Evolutionary conservation across 352 stramenopile genomes (phyloP).

Genomic region (Phytopythium helicoides): DNA sequence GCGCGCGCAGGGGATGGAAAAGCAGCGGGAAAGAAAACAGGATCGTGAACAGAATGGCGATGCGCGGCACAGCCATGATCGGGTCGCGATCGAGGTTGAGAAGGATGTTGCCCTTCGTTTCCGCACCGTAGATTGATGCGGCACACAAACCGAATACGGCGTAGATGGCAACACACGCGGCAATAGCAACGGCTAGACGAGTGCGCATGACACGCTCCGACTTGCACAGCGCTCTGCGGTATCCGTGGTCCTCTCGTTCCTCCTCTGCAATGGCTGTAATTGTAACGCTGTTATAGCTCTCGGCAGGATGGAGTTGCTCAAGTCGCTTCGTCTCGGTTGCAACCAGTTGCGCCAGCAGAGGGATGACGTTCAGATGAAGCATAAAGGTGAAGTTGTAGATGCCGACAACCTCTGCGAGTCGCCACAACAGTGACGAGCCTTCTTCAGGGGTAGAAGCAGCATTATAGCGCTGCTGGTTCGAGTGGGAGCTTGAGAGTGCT

Average conservation of each 20-base stretch:
- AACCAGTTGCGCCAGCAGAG: conserved; percentile 59
- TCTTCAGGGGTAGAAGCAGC: background rate
- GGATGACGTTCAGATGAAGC: conserved; percentile 79
- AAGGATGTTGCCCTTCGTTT: conserved; percentile 72
- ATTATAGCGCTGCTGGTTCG: background rate
- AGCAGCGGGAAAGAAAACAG: conserved; percentile 73
- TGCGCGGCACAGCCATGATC: conserved; percentile 66
- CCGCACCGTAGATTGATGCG: conserved; percentile 51
- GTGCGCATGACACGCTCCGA: conserved; percentile 35
- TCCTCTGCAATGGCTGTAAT: background rate
- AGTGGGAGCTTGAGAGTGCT: conserved; percentile 8
- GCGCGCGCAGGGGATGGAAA: conserved; percentile 63
- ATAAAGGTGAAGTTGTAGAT: conserved; percentile 89
- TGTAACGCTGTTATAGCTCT: conserved; percentile 8
- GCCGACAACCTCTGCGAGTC: conserved; percentile 55
- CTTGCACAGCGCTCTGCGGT: conserved; percentile 15
- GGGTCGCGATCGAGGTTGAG: conserved; percentile 70
- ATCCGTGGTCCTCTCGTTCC: conserved; percentile 7
- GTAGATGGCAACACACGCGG: conserved; percentile 54
- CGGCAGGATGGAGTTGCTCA: conserved; percentile 4
- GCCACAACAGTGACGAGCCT: conserved; percentile 32
- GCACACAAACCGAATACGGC: conserved; percentile 61
- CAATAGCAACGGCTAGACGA: conserved; percentile 42
- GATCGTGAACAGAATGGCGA: conserved; percentile 71
- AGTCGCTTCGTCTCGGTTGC: conserved; percentile 14